phyloP scores from a whole-genome alignment of 1,284 basidiomycete species.

The Papiliotrema nemorosa region DNA sequence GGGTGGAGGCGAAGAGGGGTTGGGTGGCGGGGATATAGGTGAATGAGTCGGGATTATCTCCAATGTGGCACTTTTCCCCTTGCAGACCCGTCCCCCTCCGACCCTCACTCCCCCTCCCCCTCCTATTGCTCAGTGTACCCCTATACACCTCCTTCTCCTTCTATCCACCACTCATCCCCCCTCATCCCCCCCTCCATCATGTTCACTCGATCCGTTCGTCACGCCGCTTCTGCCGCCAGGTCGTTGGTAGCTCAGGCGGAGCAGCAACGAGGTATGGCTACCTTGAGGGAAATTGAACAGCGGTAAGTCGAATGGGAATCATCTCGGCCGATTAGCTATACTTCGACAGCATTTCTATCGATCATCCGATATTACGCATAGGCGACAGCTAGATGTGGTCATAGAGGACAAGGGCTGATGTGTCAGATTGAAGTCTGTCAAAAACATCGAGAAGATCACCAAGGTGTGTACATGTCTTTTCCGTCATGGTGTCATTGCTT shows the following conservation, averaged over 20 bases:
- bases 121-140: neutral
- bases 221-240: constrained; percentile 53
- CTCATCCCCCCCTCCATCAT: constrained; percentile 23
- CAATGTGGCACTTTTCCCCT: constrained; percentile 8
- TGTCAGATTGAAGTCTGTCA: constrained; percentile 75
- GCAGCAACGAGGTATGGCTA: constrained; percentile 79
- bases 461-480: constrained; percentile 60
- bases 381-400: neutral
- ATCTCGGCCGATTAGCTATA: neutral
- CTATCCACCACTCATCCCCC: constrained; percentile 13
- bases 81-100: neutral
- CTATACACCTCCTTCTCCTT: constrained; percentile 13
- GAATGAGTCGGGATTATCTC: neutral
- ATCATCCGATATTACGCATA: neutral
- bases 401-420: neutral
- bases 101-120: neutral
- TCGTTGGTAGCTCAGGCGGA: constrained; percentile 48
- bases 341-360: neutral
- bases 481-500: too few relatives aligned
- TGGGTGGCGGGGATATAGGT: neutral
- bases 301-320: constrained; percentile 52
- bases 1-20: neutral
- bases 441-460: constrained; percentile 98
- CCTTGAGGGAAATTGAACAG: constrained; percentile 93
- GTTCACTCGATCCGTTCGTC: constrained; percentile 62